These are phyloP conservation scores for Seiridium cupressi DNA, from an alignment of 2,329 filamentous ascomycete species.

Conservation along the genomic window DNA sequence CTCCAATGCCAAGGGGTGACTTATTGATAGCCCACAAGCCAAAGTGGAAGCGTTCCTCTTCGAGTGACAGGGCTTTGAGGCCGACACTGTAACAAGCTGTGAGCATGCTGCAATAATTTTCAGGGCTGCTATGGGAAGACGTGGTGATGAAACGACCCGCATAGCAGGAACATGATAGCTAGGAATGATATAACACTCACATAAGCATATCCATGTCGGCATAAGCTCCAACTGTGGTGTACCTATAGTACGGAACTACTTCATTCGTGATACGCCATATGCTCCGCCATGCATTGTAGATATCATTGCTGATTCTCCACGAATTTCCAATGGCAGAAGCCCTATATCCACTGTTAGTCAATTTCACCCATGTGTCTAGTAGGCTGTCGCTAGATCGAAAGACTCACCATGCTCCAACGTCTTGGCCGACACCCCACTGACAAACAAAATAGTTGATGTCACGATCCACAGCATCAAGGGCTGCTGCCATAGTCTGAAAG, in stretches of 20 bases:
- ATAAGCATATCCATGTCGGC: constrained; percentile 53
- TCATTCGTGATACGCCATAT: constrained; percentile 53
- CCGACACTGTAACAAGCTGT: constrained; percentile 34
- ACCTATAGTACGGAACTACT: constrained; percentile 42
- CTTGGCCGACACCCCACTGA: constrained; percentile 50
- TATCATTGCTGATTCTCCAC: constrained; percentile 54
- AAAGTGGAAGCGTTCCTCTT: constrained; percentile 52
- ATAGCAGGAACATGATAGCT: too few relatives aligned
- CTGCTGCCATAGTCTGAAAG: constrained; percentile 44
- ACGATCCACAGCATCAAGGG: constrained; percentile 35
- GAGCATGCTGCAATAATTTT: too few relatives aligned
- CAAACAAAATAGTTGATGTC: constrained; percentile 49
- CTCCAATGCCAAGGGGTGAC: constrained; percentile 47
- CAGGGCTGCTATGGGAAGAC: too few relatives aligned
- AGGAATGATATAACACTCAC: constrained; percentile 21
- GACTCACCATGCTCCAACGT: constrained; percentile 42
- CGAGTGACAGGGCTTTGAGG: constrained; percentile 38
- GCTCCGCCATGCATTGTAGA: constrained; percentile 47
- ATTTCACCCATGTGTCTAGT: background rate
- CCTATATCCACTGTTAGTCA: constrained; percentile 16
- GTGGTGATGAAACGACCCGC: too few relatives aligned
- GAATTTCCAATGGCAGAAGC: constrained; percentile 43
- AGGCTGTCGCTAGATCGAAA: too few relatives aligned
- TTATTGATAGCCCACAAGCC: constrained; percentile 52
- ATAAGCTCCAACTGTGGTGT: constrained; percentile 44